phyloP scores from a whole-genome alignment of 345 rosid genomes.

The Aegle marmelos region DNA sequence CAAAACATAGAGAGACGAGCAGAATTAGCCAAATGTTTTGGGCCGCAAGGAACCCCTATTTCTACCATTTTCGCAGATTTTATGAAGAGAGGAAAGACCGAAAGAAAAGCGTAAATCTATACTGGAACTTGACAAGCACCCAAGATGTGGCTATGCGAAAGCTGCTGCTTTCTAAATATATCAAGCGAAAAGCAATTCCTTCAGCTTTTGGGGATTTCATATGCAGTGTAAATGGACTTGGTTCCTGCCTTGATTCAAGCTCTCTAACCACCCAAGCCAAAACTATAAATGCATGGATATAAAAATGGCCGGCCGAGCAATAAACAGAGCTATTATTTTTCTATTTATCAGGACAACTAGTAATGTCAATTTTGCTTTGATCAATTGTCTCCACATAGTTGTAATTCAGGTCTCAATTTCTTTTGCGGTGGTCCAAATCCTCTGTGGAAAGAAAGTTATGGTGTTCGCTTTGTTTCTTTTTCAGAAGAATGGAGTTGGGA shows the following conservation, averaged over 20 bases:
- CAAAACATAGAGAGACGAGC: constrained; percentile 1
- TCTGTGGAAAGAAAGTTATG: constrained; percentile 1
- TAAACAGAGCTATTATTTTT: not conserved
- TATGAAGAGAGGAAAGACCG: not conserved
- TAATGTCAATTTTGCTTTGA: not conserved
- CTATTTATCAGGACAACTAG: not conserved
- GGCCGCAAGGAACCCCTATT: constrained; percentile 24
- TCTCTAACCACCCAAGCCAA: constrained; percentile 1
- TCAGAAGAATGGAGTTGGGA: constrained; percentile 4
- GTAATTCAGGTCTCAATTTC: not conserved
- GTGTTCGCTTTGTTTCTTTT: not conserved
- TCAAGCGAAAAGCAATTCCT: not conserved
- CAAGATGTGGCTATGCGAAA: not conserved
- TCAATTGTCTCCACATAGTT: not conserved
- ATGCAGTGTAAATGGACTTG: not conserved
- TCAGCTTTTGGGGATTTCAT: not conserved
- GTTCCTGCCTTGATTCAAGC: not conserved
- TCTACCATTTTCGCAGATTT: constrained; percentile 11
- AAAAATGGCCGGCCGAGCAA: not conserved
- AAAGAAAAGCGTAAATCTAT: not conserved
- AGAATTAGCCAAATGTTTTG: constrained; percentile 7
- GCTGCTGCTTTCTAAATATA: not conserved
- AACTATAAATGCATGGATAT: not conserved
- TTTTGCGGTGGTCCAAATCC: constrained; percentile 4
- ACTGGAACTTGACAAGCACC: not conserved